Evolutionary conservation across 2,329 filamentous ascomycete genomes (phyloP).

Genomic region (Verticillium klebahnii): DNA sequence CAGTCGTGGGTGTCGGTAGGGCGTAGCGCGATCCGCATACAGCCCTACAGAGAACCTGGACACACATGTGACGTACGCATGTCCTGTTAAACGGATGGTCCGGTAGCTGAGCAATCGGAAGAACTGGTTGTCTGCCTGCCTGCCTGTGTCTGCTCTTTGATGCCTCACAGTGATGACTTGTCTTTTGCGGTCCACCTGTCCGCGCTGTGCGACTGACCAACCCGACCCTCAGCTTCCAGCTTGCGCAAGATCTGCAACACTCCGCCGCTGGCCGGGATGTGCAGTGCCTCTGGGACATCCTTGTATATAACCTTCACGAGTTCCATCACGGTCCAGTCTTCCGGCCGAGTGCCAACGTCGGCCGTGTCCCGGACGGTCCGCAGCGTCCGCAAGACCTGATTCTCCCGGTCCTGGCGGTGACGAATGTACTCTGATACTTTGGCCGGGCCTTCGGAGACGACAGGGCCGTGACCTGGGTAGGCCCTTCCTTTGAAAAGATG

Average conservation of each 20-base stretch:
- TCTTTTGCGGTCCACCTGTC: conserved; percentile 39
- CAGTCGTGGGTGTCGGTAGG: not conserved
- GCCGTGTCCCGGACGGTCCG: conserved; percentile 13
- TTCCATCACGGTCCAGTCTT: conserved; percentile 66
- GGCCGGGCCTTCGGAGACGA: conserved; percentile 65
- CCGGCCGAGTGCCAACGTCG: conserved; percentile 12
- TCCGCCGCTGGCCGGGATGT: conserved; percentile 70
- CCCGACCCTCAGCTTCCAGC: conserved; percentile 68
- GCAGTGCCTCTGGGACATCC: conserved; percentile 70
- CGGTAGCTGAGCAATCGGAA: too few species aligned
- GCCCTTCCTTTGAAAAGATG: conserved; percentile 60
- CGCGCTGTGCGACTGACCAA: conserved; percentile 32
- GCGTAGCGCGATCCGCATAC: not conserved
- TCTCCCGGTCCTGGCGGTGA: conserved; percentile 75
- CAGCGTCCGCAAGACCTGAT: conserved; percentile 67
- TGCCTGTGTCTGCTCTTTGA: not conserved
- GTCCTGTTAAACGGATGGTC: too few species aligned
- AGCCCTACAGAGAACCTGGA: not conserved
- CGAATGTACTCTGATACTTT: conserved; percentile 79
- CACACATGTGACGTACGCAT: too few species aligned
- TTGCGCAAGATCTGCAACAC: conserved; percentile 77
- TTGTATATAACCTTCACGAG: conserved; percentile 86
- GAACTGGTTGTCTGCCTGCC: not conserved
- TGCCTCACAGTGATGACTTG: conserved; percentile 34
- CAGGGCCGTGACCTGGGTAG: conserved; percentile 84